Evolutionary conservation across 2,329 filamentous ascomycete genomes (phyloP), one percentile per base, ranked within the genome.

Genomic region (Catunica adiposa): DNA sequence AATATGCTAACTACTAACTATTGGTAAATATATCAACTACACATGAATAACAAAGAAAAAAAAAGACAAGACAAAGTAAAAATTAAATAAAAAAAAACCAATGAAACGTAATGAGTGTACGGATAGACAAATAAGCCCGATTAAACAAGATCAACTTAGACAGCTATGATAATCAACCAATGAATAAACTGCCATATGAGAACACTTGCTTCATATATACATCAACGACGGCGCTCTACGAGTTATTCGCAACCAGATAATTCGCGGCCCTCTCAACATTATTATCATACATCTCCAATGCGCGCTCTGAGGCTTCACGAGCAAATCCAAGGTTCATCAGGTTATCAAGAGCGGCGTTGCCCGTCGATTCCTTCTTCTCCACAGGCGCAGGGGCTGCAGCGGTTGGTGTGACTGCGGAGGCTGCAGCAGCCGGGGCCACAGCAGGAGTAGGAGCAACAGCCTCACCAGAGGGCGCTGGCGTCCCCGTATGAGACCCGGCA

Each of bases 281-380:
- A 70, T 97, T 96, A 70, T 97, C 89, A 66, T 86, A 95, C 68
- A 90, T 89, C 73, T 97, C 90, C 65, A 97, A 71, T 23, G 92
- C 90, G 52, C 75, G 74, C 37, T 96, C 71, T 15, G 88, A 85
- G 53, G 86, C 81, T 6, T 74, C 71, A 29, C 90, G 76, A 3
- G 80, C 70, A 66, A 94, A 97, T 0, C 90, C 90, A 89, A 97
- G 95, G 8, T 79, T 77, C 1, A 87, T 94, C 64, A 97, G 68
- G 62, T 89, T 83, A 73, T 94, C 94, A 61, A 97, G 71, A 56
- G 94, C 90, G 7, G 88, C 85, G 65, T 97, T 90, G 64, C 97
- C 90, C 47, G 81, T 84, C 53, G 90, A 71, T 4, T 85, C 83
- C 22, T 48, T 48, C 22, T 48, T 25, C 3, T 11, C 23, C 15